These are phyloP conservation scores for Tulasnella sp. DNA, from an alignment of 768 basidiomycete species.

Conservation along the genomic window DNA sequence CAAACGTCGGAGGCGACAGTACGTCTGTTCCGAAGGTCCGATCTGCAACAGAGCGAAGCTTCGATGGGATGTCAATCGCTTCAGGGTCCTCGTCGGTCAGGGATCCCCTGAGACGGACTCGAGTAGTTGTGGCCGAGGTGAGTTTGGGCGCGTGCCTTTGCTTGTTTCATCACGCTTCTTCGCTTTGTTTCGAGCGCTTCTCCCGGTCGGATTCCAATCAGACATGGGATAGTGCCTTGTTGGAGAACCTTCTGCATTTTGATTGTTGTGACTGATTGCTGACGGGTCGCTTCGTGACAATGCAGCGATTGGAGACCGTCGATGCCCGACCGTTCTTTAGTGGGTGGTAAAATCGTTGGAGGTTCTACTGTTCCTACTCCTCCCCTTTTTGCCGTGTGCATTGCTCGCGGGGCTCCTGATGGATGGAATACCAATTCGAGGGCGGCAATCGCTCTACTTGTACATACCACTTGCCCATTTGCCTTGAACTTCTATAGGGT, in stretches of 20 bases:
- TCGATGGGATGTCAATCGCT: background rate
- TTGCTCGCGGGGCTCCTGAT: too few relatives aligned
- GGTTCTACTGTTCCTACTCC: background rate
- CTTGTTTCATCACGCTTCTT: background rate
- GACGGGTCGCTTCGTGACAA: background rate
- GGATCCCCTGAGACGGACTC: slow-evolving; percentile 29
- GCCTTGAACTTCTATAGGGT: too few relatives aligned
- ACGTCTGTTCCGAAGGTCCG: background rate
- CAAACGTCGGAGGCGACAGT: background rate
- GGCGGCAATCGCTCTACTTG: too few relatives aligned
- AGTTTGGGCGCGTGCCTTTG: slow-evolving; percentile 18
- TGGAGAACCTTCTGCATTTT: background rate
- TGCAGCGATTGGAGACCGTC: slow-evolving; percentile 62
- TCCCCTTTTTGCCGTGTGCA: too few relatives aligned
- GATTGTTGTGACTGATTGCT: background rate
- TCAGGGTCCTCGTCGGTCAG: background rate
- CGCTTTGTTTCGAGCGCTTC: background rate
- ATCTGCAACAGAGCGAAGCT: background rate
- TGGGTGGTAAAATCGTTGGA: slow-evolving; percentile 42
- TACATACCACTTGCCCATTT: too few relatives aligned
- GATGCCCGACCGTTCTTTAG: slow-evolving; percentile 56
- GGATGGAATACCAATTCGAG: too few relatives aligned
- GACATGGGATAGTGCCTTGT: background rate
- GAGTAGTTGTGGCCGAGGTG: slow-evolving; percentile 64
- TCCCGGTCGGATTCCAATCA: background rate